Base-by-base conservation (phyloP, 805 yeast species). In the Phaffomyces opuntiae region DNA sequence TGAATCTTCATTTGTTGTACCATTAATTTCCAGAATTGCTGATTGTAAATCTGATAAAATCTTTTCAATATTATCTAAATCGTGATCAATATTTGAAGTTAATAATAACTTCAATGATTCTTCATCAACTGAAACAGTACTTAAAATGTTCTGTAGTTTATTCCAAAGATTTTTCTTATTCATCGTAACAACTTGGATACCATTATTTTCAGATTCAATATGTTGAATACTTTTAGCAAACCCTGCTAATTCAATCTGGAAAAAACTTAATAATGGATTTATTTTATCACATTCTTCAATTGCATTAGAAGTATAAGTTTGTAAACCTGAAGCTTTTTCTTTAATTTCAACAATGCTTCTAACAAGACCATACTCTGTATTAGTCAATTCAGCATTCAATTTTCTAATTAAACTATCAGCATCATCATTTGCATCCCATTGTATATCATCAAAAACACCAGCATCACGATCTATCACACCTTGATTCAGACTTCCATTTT, bases 171-270 rank as follows among this genome's bases (percentile, higher is more conserved):
- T 61, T 55, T 86, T 87, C 62, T 85, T 86, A 64, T 90, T 90
- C 38, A 87, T 80, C 6, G 91, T 78, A 53, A 81, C 82, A 7
- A 90, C 83, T 63, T 90, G 96, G 16, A 88, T 64, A 41, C 96
- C 96, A 54, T 83, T 79, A 3, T 90, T 81, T 58, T 83, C 85
- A 33, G 72, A 70, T 57, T 88, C 96, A 37, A 89, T 80, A 43
- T 73, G 76, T 39, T 77, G 74, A 42, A 90, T 78, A 49, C 85
- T 91, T 4, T 78, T 78, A 13, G 81, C 75, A 34, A 87, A 76
- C 3, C 81, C 74, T 13, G 80, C 72, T 41, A 83, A 63, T 50
- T 82, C 86, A 51, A 81, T 80, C 14, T 78, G 70, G 51, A 80
- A 80, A 31, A 75, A 66, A 3, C 79, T 73, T 44, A 83, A 62